phyloP scores from a whole-genome alignment of 2,329 filamentous ascomycete genomes.

The Fusarium euwallaceae region DNA sequence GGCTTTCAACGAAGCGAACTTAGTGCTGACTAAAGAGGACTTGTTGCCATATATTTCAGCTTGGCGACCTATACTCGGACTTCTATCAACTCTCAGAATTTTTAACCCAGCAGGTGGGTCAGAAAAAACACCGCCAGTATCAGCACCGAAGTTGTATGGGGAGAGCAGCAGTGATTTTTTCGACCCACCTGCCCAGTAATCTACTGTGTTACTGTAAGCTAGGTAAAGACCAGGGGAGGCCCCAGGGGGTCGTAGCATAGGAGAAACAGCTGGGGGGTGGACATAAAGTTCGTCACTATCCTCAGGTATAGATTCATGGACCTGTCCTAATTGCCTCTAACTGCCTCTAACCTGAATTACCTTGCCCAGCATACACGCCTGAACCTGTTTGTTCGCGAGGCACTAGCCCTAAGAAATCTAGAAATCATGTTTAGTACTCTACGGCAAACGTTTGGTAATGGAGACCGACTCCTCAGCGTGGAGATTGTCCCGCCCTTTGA shows the following conservation, averaged over 20 bases:
- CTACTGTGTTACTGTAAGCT: not conserved
- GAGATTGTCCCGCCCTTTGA: not conserved
- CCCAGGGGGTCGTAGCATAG: not conserved
- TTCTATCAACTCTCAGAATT: not conserved
- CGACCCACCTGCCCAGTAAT: no score
- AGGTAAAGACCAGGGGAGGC: not conserved
- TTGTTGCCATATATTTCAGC: not conserved
- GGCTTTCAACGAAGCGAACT: not conserved
- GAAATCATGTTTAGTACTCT: not conserved
- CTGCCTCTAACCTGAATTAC: not conserved
- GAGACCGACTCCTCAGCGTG: not conserved
- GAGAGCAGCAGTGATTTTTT: no score
- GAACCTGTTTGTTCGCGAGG: no score
- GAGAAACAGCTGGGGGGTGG: not conserved
- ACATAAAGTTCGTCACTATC: not conserved
- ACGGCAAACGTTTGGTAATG: not conserved
- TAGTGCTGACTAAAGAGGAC: not conserved
- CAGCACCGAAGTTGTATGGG: no score
- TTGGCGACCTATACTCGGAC: no score
- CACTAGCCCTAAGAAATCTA: not conserved
- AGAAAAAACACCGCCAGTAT: no score
- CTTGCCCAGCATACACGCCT: not conserved
- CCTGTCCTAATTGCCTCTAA: not conserved
- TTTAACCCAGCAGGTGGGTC: not conserved
- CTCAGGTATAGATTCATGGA: not conserved